Conservation (phyloP, 257 asterid genomes). For the Fraxinus quadrangulata region DNA sequence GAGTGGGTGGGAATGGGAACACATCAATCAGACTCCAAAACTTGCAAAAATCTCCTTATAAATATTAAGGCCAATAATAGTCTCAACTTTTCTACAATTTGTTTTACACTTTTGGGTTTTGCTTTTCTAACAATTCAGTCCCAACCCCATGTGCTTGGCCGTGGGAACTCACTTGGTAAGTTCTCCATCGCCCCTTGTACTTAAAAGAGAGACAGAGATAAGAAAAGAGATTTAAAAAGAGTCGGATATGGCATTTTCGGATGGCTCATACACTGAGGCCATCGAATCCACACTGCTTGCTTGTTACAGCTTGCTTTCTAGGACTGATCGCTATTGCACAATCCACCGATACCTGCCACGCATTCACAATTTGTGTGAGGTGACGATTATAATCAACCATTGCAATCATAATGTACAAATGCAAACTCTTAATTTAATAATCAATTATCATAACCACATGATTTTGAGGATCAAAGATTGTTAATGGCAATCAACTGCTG, state of each 20-base stretch:
- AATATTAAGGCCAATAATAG: conserved; percentile 3
- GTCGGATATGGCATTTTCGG: not conserved
- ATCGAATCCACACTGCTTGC: conserved; percentile 87
- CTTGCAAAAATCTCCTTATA: conserved; percentile 19
- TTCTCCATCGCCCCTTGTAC: conserved; percentile 17
- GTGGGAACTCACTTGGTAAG: conserved; percentile 35
- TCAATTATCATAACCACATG: not conserved
- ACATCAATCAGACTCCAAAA: conserved; percentile 26
- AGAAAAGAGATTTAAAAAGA: not conserved
- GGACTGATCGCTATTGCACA: conserved; percentile 85
- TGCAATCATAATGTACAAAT: not conserved
- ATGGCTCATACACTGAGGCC: conserved; percentile 74
- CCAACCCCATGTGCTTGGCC: conserved; percentile 21
- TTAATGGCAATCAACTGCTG: not conserved
- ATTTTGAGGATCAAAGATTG: not conserved
- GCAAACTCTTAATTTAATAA: not conserved
- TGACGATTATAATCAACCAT: not conserved
- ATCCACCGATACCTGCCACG: conserved; percentile 78
- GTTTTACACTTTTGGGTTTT: conserved; percentile 10
- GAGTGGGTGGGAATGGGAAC: conserved; percentile 12
- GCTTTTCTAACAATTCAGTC: conserved; percentile 21
- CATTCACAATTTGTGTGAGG: not conserved
- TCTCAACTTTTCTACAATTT: conserved; percentile 24
- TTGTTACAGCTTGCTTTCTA: conserved; percentile 68
- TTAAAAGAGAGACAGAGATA: not conserved